phyloP scores from a whole-genome alignment of 352 stramenopile species.

The Pythium dissimile region DNA sequence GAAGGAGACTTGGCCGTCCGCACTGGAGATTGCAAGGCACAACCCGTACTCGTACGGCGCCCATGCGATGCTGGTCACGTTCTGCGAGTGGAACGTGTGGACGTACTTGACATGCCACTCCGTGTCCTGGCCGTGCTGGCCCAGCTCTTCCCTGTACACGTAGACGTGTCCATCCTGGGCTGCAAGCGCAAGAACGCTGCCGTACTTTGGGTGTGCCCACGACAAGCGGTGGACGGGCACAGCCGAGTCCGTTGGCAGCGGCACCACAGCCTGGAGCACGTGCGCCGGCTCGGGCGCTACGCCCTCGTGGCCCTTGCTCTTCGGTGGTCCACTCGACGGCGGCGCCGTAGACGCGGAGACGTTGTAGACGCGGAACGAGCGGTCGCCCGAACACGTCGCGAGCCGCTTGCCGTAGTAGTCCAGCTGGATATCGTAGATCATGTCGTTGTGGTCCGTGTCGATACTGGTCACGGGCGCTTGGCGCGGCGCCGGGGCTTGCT shows the following conservation, averaged over 20 bases:
- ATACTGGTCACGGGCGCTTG: constrained; percentile 56
- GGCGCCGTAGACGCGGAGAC: constrained; percentile 50
- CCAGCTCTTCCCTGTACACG: constrained; percentile 77
- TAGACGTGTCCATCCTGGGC: constrained; percentile 83
- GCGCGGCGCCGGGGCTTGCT: constrained; percentile 17
- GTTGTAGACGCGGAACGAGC: constrained; percentile 84
- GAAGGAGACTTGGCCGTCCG: constrained; percentile 82
- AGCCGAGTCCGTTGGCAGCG: constrained; percentile 56
- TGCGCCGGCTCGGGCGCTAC: constrained; percentile 10
- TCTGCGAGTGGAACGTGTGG: constrained; percentile 63
- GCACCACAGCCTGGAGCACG: constrained; percentile 62
- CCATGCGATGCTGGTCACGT: constrained; percentile 81
- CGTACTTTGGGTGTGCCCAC: constrained; percentile 86
- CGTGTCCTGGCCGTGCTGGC: constrained; percentile 47
- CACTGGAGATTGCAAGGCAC: constrained; percentile 71
- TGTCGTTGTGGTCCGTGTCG: constrained; percentile 86
- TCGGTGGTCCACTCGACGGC: background rate
- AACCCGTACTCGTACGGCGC: constrained; percentile 86
- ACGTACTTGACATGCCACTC: constrained; percentile 79
- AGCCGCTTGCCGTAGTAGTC: constrained; percentile 87
- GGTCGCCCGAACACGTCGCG: constrained; percentile 76
- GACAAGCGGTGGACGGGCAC: constrained; percentile 74
- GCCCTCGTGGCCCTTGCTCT: constrained; percentile 4
- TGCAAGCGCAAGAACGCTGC: constrained; percentile 71
- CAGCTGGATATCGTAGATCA: constrained; percentile 88